These are phyloP conservation scores for Corynascus novoguineensis DNA, from an alignment of 495 filamentous ascomycete species.

Conservation along the genomic window DNA sequence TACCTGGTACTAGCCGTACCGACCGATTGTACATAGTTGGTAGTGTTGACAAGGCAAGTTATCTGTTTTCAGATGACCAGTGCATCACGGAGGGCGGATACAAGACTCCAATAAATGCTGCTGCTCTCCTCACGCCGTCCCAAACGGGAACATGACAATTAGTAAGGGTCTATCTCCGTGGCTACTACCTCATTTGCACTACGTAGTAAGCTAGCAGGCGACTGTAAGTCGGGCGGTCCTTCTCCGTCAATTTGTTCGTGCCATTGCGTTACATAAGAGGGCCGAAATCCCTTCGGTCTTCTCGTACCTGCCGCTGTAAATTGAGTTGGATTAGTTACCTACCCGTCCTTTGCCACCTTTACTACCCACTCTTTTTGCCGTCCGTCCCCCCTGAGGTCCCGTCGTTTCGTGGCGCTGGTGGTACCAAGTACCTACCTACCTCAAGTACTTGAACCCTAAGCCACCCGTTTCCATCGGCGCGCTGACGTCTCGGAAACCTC, in stretches of 20 bases:
- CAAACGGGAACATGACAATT: too few relatives aligned
- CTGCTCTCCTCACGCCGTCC: too few relatives aligned
- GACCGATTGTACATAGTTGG: too few relatives aligned
- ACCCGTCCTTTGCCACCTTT: conserved; percentile 3
- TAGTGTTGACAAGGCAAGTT: too few relatives aligned
- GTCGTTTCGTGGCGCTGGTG: not conserved
- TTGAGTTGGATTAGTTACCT: not conserved
- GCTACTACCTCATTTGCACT: too few relatives aligned
- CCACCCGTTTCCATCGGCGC: not conserved
- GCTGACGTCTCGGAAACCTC: conserved; percentile 13
- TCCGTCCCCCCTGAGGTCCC: too few relatives aligned
- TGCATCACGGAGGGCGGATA: too few relatives aligned
- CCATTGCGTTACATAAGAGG: conserved; percentile 2
- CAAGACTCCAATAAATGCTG: too few relatives aligned
- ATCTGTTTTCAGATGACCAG: too few relatives aligned
- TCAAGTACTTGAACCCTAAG: conserved; percentile 1
- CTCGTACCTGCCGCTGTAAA: not conserved
- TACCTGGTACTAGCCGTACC: too few relatives aligned
- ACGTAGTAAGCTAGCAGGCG: not conserved
- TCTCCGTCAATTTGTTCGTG: not conserved
- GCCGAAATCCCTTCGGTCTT: not conserved
- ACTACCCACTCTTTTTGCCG: not conserved
- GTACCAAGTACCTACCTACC: too few relatives aligned
- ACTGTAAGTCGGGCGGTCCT: not conserved
- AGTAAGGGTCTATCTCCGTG: not conserved